A percentile compares a stretch with the other conserved stretches of the same genome.
Evolutionary conservation across 2,329 filamentous ascomycete species (phyloP).

Genomic region (Gnomoniopsis sp.): DNA sequence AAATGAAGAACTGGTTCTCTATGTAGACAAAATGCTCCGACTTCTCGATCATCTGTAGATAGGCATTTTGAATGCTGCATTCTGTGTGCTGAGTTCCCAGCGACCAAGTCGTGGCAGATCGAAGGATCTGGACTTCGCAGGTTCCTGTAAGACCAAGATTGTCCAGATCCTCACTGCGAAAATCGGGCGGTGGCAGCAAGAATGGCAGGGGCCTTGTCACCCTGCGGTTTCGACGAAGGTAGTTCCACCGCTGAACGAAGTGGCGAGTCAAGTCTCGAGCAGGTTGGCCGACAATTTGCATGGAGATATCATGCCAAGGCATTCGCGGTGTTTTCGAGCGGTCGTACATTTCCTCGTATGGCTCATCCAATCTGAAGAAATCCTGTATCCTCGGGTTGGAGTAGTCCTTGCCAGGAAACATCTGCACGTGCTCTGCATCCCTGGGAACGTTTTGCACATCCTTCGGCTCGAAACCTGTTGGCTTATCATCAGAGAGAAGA

Average conservation of each 20-base stretch:
- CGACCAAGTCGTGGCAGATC: conserved; percentile 89
- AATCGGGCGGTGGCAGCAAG: conserved; percentile 88
- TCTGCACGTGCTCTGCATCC: conserved; percentile 89
- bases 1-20: conserved; percentile 98
- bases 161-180: conserved; percentile 80
- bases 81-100: conserved; percentile 84
- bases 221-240: conserved; percentile 86
- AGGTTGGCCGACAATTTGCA: conserved; percentile 96
- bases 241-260: conserved; percentile 98
- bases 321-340: conserved; percentile 83
- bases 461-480: conserved; percentile 84
- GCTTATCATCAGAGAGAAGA: conserved; percentile 84
- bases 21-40: conserved; percentile 98
- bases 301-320: conserved; percentile 98
- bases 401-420: conserved; percentile 98
- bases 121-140: conserved; percentile 92
- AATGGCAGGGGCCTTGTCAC: conserved; percentile 92
- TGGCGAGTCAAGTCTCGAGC: conserved; percentile 91
- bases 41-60: conserved; percentile 89
- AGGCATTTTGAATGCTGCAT: conserved; percentile 93
- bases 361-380: conserved; percentile 88
- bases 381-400: conserved; percentile 94
- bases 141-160: conserved; percentile 86
- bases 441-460: conserved; percentile 68
- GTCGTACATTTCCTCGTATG: conserved; percentile 99